Percentiles rank a stretch among this genome's conserved stretches.
These are phyloP conservation scores for Rhodotorula sp. DNA, from an alignment of 1,284 basidiomycete species.

Conservation along the genomic window DNA sequence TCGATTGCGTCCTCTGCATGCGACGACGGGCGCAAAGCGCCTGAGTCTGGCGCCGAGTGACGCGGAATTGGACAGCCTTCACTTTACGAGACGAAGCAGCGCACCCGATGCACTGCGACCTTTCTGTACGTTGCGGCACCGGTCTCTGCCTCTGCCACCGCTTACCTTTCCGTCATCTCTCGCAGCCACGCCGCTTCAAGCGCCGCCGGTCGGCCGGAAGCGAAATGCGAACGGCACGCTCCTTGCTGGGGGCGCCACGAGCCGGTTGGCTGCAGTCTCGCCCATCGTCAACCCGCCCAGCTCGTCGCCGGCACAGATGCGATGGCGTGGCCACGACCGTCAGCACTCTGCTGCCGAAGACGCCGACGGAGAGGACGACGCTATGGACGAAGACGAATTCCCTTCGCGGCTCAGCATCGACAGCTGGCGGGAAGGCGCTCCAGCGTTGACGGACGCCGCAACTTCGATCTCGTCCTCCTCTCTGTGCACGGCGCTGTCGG, in stretches of 20 bases:
- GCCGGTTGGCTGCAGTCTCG: constrained; percentile 30
- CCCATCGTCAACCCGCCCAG: constrained; percentile 34
- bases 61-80: neutral
- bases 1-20: constrained; percentile 10
- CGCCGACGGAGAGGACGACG: constrained; percentile 30
- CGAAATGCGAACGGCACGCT: constrained; percentile 44
- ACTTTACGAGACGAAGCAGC: neutral
- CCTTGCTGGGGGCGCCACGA: constrained; percentile 28
- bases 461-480: constrained; percentile 30
- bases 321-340: neutral
- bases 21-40: constrained; percentile 4
- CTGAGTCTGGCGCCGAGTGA: constrained; percentile 2
- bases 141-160: accelerated
- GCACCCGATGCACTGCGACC: neutral
- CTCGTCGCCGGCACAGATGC: constrained; percentile 22
- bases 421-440: constrained; percentile 19
- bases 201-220: constrained; percentile 28
- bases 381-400: constrained; percentile 38
- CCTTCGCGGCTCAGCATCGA: constrained; percentile 27
- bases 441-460: constrained; percentile 31
- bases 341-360: constrained; percentile 9
- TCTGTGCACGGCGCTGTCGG: constrained; percentile 28
- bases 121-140: neutral
- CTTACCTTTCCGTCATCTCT: neutral
- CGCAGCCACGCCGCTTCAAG: constrained; percentile 2